Evolutionary conservation across 768 basidiomycete genomes (phyloP).

Genomic region (Mycena alexandri): DNA sequence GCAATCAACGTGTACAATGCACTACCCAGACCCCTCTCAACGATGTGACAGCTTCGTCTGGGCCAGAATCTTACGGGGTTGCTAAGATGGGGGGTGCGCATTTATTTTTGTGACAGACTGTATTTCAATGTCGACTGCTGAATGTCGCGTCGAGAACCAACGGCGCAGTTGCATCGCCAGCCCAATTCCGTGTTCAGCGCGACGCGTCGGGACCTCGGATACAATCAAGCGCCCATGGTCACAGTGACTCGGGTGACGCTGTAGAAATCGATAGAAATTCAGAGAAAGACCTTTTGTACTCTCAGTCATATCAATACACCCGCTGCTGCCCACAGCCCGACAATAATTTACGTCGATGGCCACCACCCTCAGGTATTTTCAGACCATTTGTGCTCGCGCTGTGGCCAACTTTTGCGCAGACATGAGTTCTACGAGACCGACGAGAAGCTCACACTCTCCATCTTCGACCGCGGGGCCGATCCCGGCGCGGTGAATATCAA

Average conservation of each 20-base stretch:
- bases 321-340: not conserved
- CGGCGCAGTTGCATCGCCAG: not conserved
- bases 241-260: constrained; percentile 7
- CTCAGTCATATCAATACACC: no score
- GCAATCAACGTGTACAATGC: no score
- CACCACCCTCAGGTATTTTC: constrained; percentile 49
- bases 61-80: no score
- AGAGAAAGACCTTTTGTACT: not conserved
- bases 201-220: constrained; percentile 4
- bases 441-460: constrained; percentile 75
- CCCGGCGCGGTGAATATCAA: constrained; percentile 69
- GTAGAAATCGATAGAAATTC: constrained; percentile 18
- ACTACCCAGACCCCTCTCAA: no score
- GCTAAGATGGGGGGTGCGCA: no score
- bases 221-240: not conserved
- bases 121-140: not conserved
- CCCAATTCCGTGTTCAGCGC: not conserved
- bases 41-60: no score
- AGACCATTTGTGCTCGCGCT: not conserved
- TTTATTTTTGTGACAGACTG: no score
- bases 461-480: constrained; percentile 85
- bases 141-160: not conserved
- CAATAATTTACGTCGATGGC: constrained; percentile 44
- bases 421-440: constrained; percentile 93
- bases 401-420: constrained; percentile 51